phyloP scores from a whole-genome alignment of 2,329 filamentous ascomycete species.

The Sclerotinia subarctica region DNA sequence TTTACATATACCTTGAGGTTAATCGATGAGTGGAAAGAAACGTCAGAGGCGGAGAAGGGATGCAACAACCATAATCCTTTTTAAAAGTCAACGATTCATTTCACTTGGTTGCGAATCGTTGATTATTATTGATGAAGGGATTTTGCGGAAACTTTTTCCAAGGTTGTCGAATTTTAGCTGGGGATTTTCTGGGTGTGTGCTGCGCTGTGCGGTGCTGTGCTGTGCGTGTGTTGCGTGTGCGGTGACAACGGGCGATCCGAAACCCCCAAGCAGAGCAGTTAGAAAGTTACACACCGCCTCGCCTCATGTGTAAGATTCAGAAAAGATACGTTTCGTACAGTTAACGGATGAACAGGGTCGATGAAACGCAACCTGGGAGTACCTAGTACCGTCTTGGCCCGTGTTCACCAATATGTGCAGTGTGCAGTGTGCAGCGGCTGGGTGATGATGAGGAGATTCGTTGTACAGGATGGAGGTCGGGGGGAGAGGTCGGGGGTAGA shows the following conservation, averaged over 20 bases:
- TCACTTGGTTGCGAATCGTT: constrained; percentile 22
- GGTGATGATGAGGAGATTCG: no score
- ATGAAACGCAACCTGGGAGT: neutral
- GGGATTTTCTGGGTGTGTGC: neutral
- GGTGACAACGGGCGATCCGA: constrained; percentile 20
- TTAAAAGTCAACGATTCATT: constrained; percentile 7
- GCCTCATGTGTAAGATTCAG: constrained; percentile 13
- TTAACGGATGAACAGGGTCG: constrained; percentile 3
- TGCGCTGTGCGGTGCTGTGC: neutral
- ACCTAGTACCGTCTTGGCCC: constrained; percentile 2
- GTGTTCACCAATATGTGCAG: neutral
- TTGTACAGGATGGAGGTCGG: no score
- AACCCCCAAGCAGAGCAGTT: constrained; percentile 12
- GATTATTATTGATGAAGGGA: constrained; percentile 17
- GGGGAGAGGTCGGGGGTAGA: no score
- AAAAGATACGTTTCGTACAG: neutral
- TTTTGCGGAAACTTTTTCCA: constrained; percentile 19
- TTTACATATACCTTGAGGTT: neutral
- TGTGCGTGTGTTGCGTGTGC: neutral
- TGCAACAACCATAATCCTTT: constrained; percentile 10
- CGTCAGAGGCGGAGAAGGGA: constrained; percentile 4
- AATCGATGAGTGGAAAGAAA: constrained; percentile 1
- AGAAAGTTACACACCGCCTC: constrained; percentile 19
- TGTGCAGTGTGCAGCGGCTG: no score
- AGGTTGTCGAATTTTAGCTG: constrained; percentile 10